These are phyloP conservation scores for Alternaria novae-zelandiae DNA, from an alignment of 2,329 filamentous ascomycete genomes.

Conservation along the genomic window DNA sequence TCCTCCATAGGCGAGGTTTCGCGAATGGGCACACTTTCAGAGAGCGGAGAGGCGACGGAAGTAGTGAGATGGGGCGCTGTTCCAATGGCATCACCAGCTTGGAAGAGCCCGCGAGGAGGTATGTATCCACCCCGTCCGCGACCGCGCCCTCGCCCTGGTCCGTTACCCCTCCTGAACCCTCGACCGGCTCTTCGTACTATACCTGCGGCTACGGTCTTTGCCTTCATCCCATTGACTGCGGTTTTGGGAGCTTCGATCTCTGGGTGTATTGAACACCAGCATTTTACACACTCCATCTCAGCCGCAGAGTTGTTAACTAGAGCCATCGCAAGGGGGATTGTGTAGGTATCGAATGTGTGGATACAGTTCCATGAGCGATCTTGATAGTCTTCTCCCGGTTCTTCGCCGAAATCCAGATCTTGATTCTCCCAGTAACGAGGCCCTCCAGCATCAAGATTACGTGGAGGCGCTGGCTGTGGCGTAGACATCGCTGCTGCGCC, in stretches of 20 bases:
- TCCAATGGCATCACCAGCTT: conserved; percentile 11
- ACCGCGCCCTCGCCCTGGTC: background rate
- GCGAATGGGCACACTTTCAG: conserved; percentile 10
- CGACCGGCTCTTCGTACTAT: background rate
- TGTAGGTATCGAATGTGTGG: conserved; percentile 29
- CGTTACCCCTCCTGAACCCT: conserved; percentile 1
- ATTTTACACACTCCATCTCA: conserved; percentile 39
- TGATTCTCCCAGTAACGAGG: conserved; percentile 37
- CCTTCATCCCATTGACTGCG: background rate
- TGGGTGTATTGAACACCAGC: conserved; percentile 36
- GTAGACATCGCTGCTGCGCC: background rate
- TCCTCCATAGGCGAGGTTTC: conserved; percentile 16
- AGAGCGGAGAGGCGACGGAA: background rate
- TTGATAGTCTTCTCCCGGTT: conserved; percentile 38
- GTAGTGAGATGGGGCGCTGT: conserved; percentile 12
- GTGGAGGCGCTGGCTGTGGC: conserved; percentile 3
- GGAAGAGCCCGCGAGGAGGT: conserved; percentile 15
- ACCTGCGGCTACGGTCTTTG: background rate
- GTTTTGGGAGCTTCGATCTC: conserved; percentile 19
- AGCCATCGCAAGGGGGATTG: conserved; percentile 19
- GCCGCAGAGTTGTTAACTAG: conserved; percentile 7
- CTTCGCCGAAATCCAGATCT: conserved; percentile 45
- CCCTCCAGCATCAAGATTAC: conserved; percentile 46
- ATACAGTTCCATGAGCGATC: conserved; percentile 34
- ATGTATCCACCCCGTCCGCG: background rate